Evolutionary conservation across 106 monocot species (phyloP), one percentile per base, ranked within the genome.

Genomic region (Dendrobium huoshanense): DNA sequence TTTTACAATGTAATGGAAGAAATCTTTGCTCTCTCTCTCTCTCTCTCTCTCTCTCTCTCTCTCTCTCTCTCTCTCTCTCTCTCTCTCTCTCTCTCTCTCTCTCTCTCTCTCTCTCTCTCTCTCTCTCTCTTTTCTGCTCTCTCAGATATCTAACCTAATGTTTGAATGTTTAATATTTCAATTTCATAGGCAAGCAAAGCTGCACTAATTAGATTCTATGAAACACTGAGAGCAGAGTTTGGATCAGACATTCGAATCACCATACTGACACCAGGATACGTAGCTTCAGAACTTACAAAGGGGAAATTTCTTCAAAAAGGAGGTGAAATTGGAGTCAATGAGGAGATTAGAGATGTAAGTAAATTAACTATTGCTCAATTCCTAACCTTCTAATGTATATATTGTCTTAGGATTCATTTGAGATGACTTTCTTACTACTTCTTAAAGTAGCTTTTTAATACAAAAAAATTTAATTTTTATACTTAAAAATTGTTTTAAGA

Each of bases 161-260:
- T 43, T 43, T 42, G 29, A 42, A 74, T 44, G 20, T 20, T 44
- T n/a, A 74, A 44, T 42, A 42, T n/a, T 79, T 59, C 24, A 41
- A 67, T 31, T 27, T 31, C 18, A 77, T 70, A 96, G 95, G 95
- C 93, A 54, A 93, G 91, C 87, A 96, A 96, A 75, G 95, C 89
- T 9, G 95, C 95, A 15, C 10, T 87, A 17, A 89, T 91, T 33
- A 87, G 86, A 56, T 93, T 96, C 89, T 96, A 85, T 13, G 93
- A 96, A 79, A 89, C 95, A 24, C 67, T 93, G 65, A 18, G 89
- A 72, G 72, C 93, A 9, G 95, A 96, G 77, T 82, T 96, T 4
- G 89, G 93, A 3, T 74, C 78, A n/a, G 85, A 91, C 18, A 81
- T 93, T n/a, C 47, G 82, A 5, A 80, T 96, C 74, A 96, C 93